phyloP scores from a whole-genome alignment of 805 yeast genomes.

The Ogataea nakhonphanomensis region DNA sequence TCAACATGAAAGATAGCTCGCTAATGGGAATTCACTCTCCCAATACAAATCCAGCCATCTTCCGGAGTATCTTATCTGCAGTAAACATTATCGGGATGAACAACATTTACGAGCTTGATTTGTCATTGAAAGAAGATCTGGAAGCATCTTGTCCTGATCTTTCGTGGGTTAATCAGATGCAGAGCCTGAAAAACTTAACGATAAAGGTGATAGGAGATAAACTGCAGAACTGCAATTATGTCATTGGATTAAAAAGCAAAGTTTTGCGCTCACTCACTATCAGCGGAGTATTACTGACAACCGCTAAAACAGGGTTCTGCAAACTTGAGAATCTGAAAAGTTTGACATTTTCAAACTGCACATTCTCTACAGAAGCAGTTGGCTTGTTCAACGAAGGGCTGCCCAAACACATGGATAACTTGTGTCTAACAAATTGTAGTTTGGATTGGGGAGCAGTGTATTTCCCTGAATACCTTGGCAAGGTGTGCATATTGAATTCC shows the following conservation, averaged over 20 bases:
- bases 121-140: constrained; percentile 16
- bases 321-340: constrained; percentile 10
- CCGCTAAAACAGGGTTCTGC: constrained; percentile 6
- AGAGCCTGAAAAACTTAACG: constrained; percentile 10
- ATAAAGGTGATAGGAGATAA: constrained; percentile 17
- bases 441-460: constrained; percentile 11
- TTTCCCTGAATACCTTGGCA: constrained; percentile 12
- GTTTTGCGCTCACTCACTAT: constrained; percentile 8
- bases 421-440: constrained; percentile 15
- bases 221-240: constrained; percentile 9
- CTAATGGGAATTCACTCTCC: constrained; percentile 5
- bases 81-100: constrained; percentile 11
- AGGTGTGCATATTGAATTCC: constrained; percentile 15
- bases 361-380: constrained; percentile 9
- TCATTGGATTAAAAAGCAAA: constrained; percentile 11
- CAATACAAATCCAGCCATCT: constrained; percentile 2
- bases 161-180: constrained; percentile 15
- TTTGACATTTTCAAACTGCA: constrained; percentile 16
- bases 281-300: constrained; percentile 12
- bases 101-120: constrained; percentile 17
- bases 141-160: constrained; percentile 10
- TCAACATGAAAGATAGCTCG: constrained; percentile 14
- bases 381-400: constrained; percentile 9
- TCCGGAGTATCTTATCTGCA: constrained; percentile 14
- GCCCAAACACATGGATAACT: constrained; percentile 12